A percentile compares a stretch with the other conserved stretches of the same genome.
phyloP scores from a whole-genome alignment of 179 eudicot species.

The Silene coronaria region DNA sequence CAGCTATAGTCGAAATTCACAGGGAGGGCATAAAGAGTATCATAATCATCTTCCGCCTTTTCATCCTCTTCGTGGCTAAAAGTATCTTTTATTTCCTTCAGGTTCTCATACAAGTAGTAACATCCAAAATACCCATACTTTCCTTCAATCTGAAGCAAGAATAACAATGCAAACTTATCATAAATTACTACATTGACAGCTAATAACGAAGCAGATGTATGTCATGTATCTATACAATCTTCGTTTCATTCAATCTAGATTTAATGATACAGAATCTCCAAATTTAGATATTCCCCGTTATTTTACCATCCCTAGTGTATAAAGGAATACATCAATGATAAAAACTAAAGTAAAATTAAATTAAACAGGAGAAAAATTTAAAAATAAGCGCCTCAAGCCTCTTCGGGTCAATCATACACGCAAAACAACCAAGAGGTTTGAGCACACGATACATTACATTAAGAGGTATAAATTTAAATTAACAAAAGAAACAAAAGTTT shows the following conservation, averaged over 20 bases:
- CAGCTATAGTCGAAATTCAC: conserved; percentile 35
- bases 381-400: not conserved
- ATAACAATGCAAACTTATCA: not conserved
- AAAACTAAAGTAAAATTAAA: not conserved
- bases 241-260: not conserved
- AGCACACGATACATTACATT: not conserved
- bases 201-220: not conserved
- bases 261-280: not conserved
- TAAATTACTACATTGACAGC: not conserved
- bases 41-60: conserved; percentile 32
- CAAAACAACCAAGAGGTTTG: not conserved
- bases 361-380: not conserved
- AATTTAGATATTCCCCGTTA: not conserved
- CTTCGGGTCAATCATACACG: not conserved
- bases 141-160: conserved; percentile 64
- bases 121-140: conserved; percentile 50
- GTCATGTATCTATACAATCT: not conserved
- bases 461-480: not conserved
- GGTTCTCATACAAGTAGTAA: conserved; percentile 81
- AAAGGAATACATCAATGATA: conserved; percentile 2
- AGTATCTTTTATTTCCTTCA: conserved; percentile 61
- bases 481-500: not conserved
- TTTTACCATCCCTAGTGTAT: conserved; percentile 3
- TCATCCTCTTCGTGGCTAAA: conserved; percentile 49
- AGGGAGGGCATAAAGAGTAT: conserved; percentile 52